Conservation (phyloP, 306 rosid species). For the Cicer chorassanicum region DNA sequence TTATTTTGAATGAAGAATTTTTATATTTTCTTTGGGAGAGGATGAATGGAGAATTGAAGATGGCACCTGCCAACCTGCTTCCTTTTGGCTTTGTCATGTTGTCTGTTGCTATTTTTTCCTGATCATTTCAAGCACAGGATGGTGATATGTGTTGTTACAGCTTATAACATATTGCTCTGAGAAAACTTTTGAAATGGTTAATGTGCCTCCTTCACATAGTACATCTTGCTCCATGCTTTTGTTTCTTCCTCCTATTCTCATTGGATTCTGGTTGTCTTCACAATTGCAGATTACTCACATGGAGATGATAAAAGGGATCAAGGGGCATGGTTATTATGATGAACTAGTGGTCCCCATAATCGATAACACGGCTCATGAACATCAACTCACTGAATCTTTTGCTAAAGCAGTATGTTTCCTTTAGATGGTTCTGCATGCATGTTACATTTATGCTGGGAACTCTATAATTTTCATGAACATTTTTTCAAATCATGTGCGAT, state of each 20-base stretch:
- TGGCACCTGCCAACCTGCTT: constrained; percentile 31
- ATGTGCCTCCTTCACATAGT: constrained; percentile 20
- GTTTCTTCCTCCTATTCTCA: constrained; percentile 33
- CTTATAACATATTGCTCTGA: constrained; percentile 32
- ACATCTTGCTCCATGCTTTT: constrained; percentile 36
- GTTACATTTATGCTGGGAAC: constrained; percentile 30
- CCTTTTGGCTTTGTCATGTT: constrained; percentile 16
- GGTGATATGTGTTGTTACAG: neutral
- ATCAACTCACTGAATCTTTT: constrained; percentile 85
- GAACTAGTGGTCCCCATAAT: constrained; percentile 95
- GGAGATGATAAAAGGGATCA: constrained; percentile 99
- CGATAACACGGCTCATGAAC: constrained; percentile 89
- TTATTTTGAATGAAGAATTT: constrained; percentile 15
- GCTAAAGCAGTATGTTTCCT: constrained; percentile 87
- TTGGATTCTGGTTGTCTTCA: constrained; percentile 33
- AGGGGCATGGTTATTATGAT: constrained; percentile 97
- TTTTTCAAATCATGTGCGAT: constrained; percentile 6
- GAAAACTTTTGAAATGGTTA: constrained; percentile 29
- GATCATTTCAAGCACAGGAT: constrained; percentile 2
- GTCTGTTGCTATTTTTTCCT: neutral
- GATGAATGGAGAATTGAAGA: constrained; percentile 23
- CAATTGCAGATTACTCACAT: constrained; percentile 89
- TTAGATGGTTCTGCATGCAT: constrained; percentile 23
- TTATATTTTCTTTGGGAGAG: constrained; percentile 6
- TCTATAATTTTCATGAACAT: neutral